Base-by-base conservation (phyloP, 768 basidiomycete genomes). In the Daedaleopsis nitida region DNA sequence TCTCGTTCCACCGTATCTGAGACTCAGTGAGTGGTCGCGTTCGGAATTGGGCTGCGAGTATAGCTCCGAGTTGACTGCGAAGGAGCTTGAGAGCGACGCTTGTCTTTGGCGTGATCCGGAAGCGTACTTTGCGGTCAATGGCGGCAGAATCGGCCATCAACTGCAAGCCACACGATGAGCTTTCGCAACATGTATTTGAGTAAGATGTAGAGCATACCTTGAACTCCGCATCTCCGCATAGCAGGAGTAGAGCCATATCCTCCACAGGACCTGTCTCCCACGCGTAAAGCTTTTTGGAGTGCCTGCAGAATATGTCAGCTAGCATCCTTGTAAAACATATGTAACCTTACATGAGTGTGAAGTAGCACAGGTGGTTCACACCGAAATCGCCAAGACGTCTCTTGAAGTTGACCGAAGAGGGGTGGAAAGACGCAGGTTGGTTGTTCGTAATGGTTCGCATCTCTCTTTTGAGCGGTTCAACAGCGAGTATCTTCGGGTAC, bases 241-340 rank as follows among this genome's bases (percentile, higher is more conserved):
- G 76, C 17, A 98, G 77, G 27, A 93, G 69, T 54, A 98, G 72
- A 5, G 92, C 85, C 27, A 91, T 73, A 66, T 96, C 92, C 64
- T 97, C 92, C 9, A 92, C 84, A 6, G 94, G 92, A 7, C 92
- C 87, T 0, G 90, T 94, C 74, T 98, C 96, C 94, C 94, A 97
- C 17, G 84, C 91, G 74, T 93, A 96, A 27, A 96, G 75, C 72
- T 86, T 94, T 76, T 94, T 97, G 8, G 95, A 96, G 70, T 94
- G 94, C 93, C 94, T 94, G 55, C 49, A 57, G 52, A 62, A 13
- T 7, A 8, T 0, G 19, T 14, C 5, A 24, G 23, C 23, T 13
- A 65, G 61, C 21, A 69, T 14, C 5, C 23, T 8, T 17, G n/a
- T 1, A 13, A 5, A 64, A 24, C 27, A 34, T 19, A 58, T 42